Base-by-base conservation (phyloP, 2,329 filamentous ascomycete genomes). In the Monilinia fructicola region DNA sequence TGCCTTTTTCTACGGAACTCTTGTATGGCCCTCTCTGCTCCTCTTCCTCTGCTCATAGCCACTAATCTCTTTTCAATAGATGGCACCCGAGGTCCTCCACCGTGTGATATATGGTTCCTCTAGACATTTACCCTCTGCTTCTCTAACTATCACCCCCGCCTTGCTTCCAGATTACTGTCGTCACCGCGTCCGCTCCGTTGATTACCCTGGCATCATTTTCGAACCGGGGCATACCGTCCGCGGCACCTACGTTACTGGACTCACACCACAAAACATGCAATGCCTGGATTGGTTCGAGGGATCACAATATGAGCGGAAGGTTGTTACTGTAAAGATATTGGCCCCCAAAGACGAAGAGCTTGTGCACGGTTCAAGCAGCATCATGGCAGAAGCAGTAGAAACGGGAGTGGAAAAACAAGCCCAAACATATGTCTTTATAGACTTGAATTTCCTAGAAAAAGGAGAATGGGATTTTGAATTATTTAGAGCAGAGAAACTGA, bases 401-500 rank as follows among this genome's bases (percentile, higher is more conserved):
- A 70, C 67, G 6, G 64, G 38, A 26, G 64, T 69, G 11, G 67
- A 56, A 4, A 68, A 71, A 35, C 48, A 67, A 28, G 80, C 87
- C 3, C 80, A 84, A 62, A 86, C 87, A 16, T 93, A 93, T 75
- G 83, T 93, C 6, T 93, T 84, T 78, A 80, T 81, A 54, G 77
- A 75, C 18, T 69, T 80, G 1, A 76, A 79, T 0, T 48, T 74
- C 0, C 79, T 98, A 23, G 92, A 96, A 77, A 81, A 85, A 42
- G 78, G 80, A 28, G 93, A 97, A 77, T 98, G 94, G 94, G 91
- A 96, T 76, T 95, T 93, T 79, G 87, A 89, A 58, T 87, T 90
- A 69, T 98, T 97, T 76, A 86, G 89, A 69, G 82, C 83, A 73
- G 88, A 95, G 69, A 96, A 93, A 80, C 80, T 90, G 83, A 74